Evolutionary conservation across 78 protist species (phyloP).

Genomic region (Dictyostelium brefeldianum): DNA sequence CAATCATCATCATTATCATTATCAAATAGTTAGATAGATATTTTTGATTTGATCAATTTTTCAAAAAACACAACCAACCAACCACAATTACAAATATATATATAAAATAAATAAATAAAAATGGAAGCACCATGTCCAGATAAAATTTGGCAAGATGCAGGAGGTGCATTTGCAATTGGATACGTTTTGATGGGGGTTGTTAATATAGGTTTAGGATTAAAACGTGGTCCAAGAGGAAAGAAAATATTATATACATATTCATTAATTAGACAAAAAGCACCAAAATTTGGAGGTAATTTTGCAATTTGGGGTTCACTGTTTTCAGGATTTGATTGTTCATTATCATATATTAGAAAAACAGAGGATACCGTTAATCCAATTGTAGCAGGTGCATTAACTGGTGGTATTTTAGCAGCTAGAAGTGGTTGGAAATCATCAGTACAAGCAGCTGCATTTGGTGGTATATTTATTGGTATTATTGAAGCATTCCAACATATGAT

Average conservation of each 20-base stretch:
- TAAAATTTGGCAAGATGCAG: constrained; percentile 57
- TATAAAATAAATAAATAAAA: neutral
- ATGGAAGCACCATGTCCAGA: constrained; percentile 78
- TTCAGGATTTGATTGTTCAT: constrained; percentile 50
- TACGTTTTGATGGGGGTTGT: neutral
- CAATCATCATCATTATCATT: too few relatives aligned
- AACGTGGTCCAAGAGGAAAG: constrained; percentile 26
- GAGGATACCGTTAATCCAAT: constrained; percentile 69
- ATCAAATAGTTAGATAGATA: neutral
- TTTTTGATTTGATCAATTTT: too few relatives aligned
- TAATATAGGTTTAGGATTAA: constrained; percentile 26
- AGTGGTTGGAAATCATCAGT: constrained; percentile 40
- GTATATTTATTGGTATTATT: constrained; percentile 75
- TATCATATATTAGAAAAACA: constrained; percentile 47
- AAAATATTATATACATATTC: constrained; percentile 13
- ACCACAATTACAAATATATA: neutral
- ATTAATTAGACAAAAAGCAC: constrained; percentile 39
- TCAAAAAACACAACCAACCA: neutral
- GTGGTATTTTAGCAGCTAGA: constrained; percentile 70
- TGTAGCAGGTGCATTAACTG: constrained; percentile 67
- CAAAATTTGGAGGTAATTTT: constrained; percentile 59
- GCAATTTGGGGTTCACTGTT: constrained; percentile 61
- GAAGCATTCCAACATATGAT: constrained; percentile 54
- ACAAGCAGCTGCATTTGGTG: constrained; percentile 51
- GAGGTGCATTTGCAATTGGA: constrained; percentile 68